Evolutionary conservation across 441 rosid genomes (phyloP), one percentile per base, ranked within the genome.

Genomic region (Gossypium lobatum): DNA sequence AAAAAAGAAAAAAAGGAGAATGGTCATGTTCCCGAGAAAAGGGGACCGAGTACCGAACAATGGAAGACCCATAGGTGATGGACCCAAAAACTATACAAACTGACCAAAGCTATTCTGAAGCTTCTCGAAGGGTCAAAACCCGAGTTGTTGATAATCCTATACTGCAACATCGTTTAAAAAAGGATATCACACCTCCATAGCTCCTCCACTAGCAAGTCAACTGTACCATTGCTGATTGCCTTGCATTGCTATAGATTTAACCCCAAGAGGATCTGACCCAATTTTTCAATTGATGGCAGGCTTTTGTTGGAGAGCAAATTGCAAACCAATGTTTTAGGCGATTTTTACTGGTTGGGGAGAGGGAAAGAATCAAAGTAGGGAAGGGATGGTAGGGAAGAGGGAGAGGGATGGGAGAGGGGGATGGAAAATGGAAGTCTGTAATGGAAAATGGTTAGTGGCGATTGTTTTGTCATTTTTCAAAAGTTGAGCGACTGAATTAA

Each of bases 111-210:
- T 76, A 46, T 57, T 50, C 52, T 75, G 67, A 60, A 55, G 73
- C 79, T 57, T 53, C 63, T 21, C 64, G 42, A 42, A 6, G 7
- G 45, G 21, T 61, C 45, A 6, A 28, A 28, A 34, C 64, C 37
- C 0, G 1, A 3, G 23, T 63, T 57, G 62, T 10, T 57, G 62
- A 21, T 57, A 57, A 57, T 9, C 28, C n/a, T 4, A 57, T 9
- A 57, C 28, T 20, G 61, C 28, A 13, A 26, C 28, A 26, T 26
- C 7, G 64, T 5, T 60, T 75, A 93, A 75, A 81, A 89, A 71
- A 93, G 93, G 80, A 93, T 84, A 74, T 91, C 97, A 7, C 98
- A 95, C 81, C 88, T 87, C 95, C 96, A 93, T 34, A 91, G 75
- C 17, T 82, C 81, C 72, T 86, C 91, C 50, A 87, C 81, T 25